Conservation (phyloP, 176 grass and related monocot genomes). For the Carex cristatella region DNA sequence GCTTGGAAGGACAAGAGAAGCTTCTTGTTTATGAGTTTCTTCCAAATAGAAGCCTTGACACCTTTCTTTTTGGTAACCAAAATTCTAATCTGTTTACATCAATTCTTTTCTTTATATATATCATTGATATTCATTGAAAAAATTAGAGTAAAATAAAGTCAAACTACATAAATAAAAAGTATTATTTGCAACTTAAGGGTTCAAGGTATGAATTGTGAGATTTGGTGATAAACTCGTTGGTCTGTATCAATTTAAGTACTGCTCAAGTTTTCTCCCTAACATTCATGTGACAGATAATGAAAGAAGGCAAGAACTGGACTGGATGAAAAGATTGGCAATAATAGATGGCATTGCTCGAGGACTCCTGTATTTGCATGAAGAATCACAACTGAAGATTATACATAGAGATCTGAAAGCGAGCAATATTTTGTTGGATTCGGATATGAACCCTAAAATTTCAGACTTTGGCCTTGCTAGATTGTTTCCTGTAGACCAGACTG, state of each 20-base stretch:
- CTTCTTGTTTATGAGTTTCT: slow-evolving; percentile 44
- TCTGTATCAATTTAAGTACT: not conserved
- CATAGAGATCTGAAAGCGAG: slow-evolving; percentile 72
- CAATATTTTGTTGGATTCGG: slow-evolving; percentile 57
- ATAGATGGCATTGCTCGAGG: slow-evolving; percentile 55
- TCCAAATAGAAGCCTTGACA: slow-evolving; percentile 38
- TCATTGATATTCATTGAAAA: not conserved
- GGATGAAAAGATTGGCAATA: slow-evolving; percentile 34
- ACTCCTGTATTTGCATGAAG: slow-evolving; percentile 62
- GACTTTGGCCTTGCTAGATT: slow-evolving; percentile 63
- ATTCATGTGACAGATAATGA: slow-evolving; percentile 30
- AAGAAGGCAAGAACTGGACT: slow-evolving; percentile 27
- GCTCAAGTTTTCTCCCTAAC: not conserved
- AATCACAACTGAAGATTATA: slow-evolving; percentile 45
- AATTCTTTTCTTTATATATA: not conserved
- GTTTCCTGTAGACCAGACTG: slow-evolving; percentile 31
- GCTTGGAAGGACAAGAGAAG: slow-evolving; percentile 30
- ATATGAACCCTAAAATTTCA: slow-evolving; percentile 66
- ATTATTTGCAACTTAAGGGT: not conserved
- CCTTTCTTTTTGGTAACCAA: slow-evolving; percentile 33
- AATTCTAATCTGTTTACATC: not conserved
- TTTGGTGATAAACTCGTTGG: not conserved
- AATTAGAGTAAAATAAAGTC: not conserved
- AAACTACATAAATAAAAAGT: not conserved
- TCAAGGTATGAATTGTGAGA: not conserved